phyloP scores from a whole-genome alignment of 257 asterid genomes.

The Paraleonurus japonicus region DNA sequence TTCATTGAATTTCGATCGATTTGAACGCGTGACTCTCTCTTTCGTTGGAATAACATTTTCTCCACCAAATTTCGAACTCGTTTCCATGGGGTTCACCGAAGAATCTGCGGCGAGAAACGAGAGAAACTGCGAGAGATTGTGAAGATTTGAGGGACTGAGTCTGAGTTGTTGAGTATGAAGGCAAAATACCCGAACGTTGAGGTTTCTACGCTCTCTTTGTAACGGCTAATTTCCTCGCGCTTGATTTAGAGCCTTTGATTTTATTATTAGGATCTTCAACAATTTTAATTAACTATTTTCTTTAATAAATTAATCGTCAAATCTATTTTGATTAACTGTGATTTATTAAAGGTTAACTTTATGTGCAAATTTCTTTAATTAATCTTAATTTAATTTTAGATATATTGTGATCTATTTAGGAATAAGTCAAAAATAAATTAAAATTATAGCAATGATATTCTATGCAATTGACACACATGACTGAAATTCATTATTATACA shows the following conservation, averaged over 20 bases:
- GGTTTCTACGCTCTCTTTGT: conserved; percentile 25
- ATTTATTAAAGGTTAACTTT: too few relatives aligned
- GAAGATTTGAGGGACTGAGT: not conserved
- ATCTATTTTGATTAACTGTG: not conserved
- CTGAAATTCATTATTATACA: too few relatives aligned
- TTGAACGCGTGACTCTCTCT: conserved; percentile 14
- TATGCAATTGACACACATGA: too few relatives aligned
- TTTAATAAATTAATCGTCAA: too few relatives aligned
- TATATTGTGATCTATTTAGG: too few relatives aligned
- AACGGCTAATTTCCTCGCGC: conserved; percentile 47
- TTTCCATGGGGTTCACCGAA: conserved; percentile 26
- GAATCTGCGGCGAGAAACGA: not conserved
- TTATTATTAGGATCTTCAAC: not conserved
- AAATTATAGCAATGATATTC: too few relatives aligned
- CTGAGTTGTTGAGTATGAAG: not conserved
- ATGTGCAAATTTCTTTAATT: too few relatives aligned
- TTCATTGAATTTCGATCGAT: conserved; percentile 31
- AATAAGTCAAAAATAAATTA: too few relatives aligned
- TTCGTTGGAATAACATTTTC: conserved; percentile 23
- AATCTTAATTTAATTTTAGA: too few relatives aligned
- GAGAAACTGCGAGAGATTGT: not conserved
- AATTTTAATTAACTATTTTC: not conserved
- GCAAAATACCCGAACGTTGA: conserved; percentile 23
- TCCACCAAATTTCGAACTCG: conserved; percentile 22
- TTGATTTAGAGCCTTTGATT: conserved; percentile 28